phyloP scores from a whole-genome alignment of 208 protist species.

The Porcisia deanei region DNA sequence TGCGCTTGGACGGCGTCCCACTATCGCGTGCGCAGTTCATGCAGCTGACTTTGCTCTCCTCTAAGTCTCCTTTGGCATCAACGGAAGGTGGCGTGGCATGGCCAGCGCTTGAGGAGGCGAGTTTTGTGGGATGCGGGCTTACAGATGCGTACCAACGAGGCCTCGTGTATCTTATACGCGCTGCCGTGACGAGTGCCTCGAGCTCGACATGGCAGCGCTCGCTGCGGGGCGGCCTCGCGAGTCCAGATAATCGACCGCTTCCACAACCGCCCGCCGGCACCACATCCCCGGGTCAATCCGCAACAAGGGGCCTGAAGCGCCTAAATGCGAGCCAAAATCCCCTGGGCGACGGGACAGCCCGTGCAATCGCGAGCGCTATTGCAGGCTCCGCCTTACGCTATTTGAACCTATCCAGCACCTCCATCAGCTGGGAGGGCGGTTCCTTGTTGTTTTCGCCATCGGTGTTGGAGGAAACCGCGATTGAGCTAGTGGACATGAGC shows the following conservation, averaged over 20 bases:
- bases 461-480: slow-evolving; percentile 44
- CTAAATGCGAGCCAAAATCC: slow-evolving; percentile 65
- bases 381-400: slow-evolving; percentile 47
- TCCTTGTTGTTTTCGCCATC: slow-evolving; percentile 33
- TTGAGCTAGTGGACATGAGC: slow-evolving; percentile 64
- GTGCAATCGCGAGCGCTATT: slow-evolving; percentile 41
- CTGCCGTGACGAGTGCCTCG: slow-evolving; percentile 23
- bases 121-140: slow-evolving; percentile 60
- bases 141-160: slow-evolving; percentile 46
- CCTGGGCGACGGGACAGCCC: slow-evolving; percentile 53
- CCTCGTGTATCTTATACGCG: slow-evolving; percentile 44
- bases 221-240: slow-evolving; percentile 28
- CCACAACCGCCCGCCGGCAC: not conserved
- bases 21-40: slow-evolving; percentile 42
- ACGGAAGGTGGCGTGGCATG: slow-evolving; percentile 24
- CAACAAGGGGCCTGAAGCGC: slow-evolving; percentile 29
- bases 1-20: slow-evolving; percentile 39
- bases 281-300: not conserved
- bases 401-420: slow-evolving; percentile 56
- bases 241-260: not conserved
- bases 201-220: slow-evolving; percentile 44
- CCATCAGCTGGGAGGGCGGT: slow-evolving; percentile 35
- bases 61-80: not conserved
- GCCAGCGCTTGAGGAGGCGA: slow-evolving; percentile 51
- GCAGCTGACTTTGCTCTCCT: slow-evolving; percentile 19